A percentile compares a stretch with the other conserved stretches of the same genome.
These are phyloP conservation scores for Bisporella sp. DNA, from an alignment of 2,329 filamentous ascomycete species.

Conservation along the genomic window DNA sequence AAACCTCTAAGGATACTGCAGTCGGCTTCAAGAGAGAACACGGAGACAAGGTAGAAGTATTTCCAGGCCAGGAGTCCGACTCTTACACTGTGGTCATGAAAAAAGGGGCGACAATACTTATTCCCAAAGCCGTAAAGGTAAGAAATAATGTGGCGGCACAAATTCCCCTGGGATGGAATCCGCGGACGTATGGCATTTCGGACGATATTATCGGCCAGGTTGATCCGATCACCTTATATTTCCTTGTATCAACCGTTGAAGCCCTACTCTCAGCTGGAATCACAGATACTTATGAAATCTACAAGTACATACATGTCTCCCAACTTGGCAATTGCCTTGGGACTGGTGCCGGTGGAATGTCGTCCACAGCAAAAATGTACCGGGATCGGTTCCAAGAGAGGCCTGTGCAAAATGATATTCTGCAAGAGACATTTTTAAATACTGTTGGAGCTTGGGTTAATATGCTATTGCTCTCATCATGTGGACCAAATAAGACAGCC, in stretches of 20 bases:
- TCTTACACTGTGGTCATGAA: constrained; percentile 87
- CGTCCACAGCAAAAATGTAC: constrained; percentile 89
- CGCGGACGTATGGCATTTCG: constrained; percentile 85
- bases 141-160: constrained; percentile 93
- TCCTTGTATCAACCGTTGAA: constrained; percentile 86
- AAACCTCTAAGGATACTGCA: constrained; percentile 89
- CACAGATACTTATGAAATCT: constrained; percentile 97
- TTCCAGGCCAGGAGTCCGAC: constrained; percentile 76
- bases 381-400: constrained; percentile 91
- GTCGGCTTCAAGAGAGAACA: constrained; percentile 94
- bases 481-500: constrained; percentile 92
- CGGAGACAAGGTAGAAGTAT: constrained; percentile 90
- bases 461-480: constrained; percentile 92
- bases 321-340: constrained; percentile 95
- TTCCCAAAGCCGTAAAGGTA: constrained; percentile 90
- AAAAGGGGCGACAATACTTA: constrained; percentile 87
- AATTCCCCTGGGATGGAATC: constrained; percentile 91
- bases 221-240: constrained; percentile 86
- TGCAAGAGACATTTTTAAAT: constrained; percentile 99
- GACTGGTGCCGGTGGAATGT: constrained; percentile 89
- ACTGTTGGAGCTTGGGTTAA: constrained; percentile 99
- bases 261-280: constrained; percentile 84
- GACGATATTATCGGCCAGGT: constrained; percentile 96
- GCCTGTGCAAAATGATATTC: constrained; percentile 92
- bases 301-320: constrained; percentile 96